phyloP scores from a whole-genome alignment of 176 grass and related monocot species.

The Oryza meridionalis region DNA sequence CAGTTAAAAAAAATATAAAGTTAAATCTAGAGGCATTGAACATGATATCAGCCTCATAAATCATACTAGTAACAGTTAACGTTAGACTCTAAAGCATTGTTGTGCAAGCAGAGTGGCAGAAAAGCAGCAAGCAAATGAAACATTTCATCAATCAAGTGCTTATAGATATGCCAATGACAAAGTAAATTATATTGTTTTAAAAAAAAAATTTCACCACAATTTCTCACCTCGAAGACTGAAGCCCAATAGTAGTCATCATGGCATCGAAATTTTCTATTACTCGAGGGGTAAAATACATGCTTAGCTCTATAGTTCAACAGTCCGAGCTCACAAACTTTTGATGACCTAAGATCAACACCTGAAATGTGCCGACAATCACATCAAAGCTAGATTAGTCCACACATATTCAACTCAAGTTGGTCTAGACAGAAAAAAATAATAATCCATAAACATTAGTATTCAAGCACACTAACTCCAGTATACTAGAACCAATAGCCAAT shows the following conservation, averaged over 20 bases:
- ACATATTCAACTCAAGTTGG: background rate
- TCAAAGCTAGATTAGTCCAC: constrained; percentile 27
- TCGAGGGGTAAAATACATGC: constrained; percentile 79
- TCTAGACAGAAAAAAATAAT: constrained; percentile 12
- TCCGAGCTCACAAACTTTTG: constrained; percentile 86
- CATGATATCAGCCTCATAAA: background rate
- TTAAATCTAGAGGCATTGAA: constrained; percentile 8
- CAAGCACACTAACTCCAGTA: background rate
- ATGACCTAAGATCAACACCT: constrained; percentile 87
- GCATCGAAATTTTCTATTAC: constrained; percentile 74
- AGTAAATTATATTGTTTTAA: background rate
- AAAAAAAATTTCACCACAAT: constrained; percentile 21
- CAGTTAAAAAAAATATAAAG: background rate
- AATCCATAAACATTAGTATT: too few species aligned
- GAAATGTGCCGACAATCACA: constrained; percentile 33
- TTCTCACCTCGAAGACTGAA: constrained; percentile 86
- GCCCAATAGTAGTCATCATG: constrained; percentile 98
- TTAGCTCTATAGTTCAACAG: constrained; percentile 92
- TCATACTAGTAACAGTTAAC: background rate
- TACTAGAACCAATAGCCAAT: constrained; percentile 21
- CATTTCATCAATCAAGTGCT: background rate
- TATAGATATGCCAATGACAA: constrained; percentile 8
- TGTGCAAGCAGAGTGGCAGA: constrained; percentile 4
- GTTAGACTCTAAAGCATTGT: background rate
- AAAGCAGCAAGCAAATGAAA: constrained; percentile 23